A percentile compares a stretch with the other conserved stretches of the same genome.
Evolutionary conservation across 2,329 filamentous ascomycete genomes (phyloP).

Genomic region (Alternaria incomplexa): DNA sequence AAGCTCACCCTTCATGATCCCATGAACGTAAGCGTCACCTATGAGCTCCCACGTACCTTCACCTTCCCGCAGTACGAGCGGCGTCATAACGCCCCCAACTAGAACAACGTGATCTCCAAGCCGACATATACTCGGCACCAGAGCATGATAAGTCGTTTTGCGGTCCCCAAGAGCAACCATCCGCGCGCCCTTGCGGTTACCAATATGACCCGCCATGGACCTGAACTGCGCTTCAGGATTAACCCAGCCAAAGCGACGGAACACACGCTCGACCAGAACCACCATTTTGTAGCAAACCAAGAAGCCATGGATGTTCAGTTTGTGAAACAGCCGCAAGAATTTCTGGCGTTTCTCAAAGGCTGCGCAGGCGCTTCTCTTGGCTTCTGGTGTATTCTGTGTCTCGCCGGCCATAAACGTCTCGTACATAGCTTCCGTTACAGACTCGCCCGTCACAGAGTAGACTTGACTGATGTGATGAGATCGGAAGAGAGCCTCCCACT

Average conservation of each 20-base stretch:
- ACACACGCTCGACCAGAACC: neutral
- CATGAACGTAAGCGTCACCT: neutral
- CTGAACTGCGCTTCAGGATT: neutral
- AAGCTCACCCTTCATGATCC: neutral
- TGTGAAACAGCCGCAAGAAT: neutral
- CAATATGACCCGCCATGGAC: neutral
- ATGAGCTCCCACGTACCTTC: neutral
- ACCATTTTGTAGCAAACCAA: neutral
- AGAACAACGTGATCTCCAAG: neutral
- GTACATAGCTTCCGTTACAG: neutral
- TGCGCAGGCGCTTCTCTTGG: neutral
- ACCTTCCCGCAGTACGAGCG: neutral
- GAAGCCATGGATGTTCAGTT: neutral
- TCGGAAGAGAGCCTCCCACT: neutral
- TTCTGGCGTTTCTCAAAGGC: neutral
- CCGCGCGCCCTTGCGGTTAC: neutral
- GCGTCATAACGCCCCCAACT: neutral
- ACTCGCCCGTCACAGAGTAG: neutral
- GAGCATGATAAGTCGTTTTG: neutral
- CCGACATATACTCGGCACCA: neutral
- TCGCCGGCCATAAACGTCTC: neutral
- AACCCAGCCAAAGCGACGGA: neutral
- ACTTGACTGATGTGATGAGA: neutral
- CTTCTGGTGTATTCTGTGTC: neutral
- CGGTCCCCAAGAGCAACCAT: neutral